Evolutionary conservation across 148 eudicot species (phyloP), one percentile per base, ranked within the genome.

Genomic region (Rhododendron molle): DNA sequence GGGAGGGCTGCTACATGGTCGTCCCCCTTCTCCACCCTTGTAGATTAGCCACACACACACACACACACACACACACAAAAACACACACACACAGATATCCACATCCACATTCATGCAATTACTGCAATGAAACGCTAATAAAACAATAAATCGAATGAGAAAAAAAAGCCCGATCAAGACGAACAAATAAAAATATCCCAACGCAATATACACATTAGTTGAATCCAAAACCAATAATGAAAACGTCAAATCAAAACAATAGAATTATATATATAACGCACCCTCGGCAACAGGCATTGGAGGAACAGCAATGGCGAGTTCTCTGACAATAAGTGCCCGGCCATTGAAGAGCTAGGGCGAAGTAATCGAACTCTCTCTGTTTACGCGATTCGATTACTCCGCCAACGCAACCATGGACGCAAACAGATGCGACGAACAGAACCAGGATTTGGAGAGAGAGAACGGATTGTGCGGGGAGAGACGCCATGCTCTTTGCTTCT

Each of bases 341-440:
- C 99, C 99, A 97, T 88, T 91, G 98, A 47, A 97, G 91, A 87
- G 98, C 87, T 36, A 97, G 86, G 18, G 36, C 85, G 89, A 95
- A 97, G 90, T 91, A 97, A 93, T 97, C 99, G 65, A 97, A 95
- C 85, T 95, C 98, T 23, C 99, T 89, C 84, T 88, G 93, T 16
- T 89, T 85, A 49, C 81, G 84, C 3, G 34, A 85, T 50, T 47
- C 74, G 1, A 30, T 81, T 50, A 49, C 81, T 56, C 36, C 84
- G 56, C 78, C 87, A 36, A 73, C 44, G 86, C 85, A 26, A 2
- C 62, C 81, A 9, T 11, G 44, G 65, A 81, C 32, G 76, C 82
- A 72, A 12, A 32, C 65, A n/a, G 74, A 69, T 54, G 81, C 87
- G 58, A 77, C 77, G 32, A 86, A 81, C 74, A 86, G 20, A 77